Evolutionary conservation across 371 early-diverging fungal genomes (phyloP), one percentile per base, ranked within the genome.

Genomic region (Mortierella sp.): DNA sequence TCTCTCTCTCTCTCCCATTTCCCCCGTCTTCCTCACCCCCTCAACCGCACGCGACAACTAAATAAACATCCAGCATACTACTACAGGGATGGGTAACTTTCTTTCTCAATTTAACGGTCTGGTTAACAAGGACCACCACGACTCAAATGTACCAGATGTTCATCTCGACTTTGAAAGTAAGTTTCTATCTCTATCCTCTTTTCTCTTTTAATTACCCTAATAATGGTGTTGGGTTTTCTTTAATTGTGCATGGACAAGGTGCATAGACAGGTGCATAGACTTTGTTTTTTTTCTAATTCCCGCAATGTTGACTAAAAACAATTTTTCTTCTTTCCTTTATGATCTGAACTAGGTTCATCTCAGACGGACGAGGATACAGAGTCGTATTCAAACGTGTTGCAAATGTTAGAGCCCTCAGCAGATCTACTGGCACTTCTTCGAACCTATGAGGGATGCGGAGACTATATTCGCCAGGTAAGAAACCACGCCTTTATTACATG

Each of bases 371-470:
- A 86, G 51, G 93, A 92, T 60, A 76, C 83, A 47, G 84, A 79
- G 51, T 69, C 89, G 32, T 89, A 91, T 70, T 81, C 86, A 49
- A 84, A 87, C 65, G 83, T 90, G 22, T 51, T 85, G n/a, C 66
- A 78, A 9, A 75, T 90, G 68, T 77, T 89, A 26, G 84, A 81
- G 61, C 89, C 88, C 40, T 85, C 84, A 4, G 80, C 86, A 40
- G 72, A 73, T 40, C 71, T 92, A 35, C 65, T 92, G 62, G 85
- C 86, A 30, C 68, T 81, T 22, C 83, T 94, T 37, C 83, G 86
- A 24, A 64, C 74, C 14, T 95, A 94, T 84, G 79, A 81, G 22
- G 92, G 91, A 35, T 92, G 92, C 64, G 90, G 90, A 58, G 91
- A 92, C 40, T 76, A 78, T 64, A 92, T 92, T 62, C 84, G 90